phyloP scores from a whole-genome alignment of 768 basidiomycete genomes.

The Dacryopinax spathularia region DNA sequence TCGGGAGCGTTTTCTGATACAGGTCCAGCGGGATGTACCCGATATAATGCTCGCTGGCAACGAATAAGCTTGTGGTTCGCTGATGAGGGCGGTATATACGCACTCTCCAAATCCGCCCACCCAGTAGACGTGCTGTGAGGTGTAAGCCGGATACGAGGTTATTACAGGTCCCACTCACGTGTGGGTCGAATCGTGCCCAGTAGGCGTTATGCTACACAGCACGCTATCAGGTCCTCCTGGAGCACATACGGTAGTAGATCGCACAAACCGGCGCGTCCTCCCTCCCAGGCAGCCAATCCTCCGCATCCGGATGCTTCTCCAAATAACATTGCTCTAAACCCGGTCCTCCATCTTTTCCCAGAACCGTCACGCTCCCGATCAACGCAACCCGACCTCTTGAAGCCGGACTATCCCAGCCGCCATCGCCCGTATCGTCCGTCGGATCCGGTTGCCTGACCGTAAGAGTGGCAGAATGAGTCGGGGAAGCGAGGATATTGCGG shows the following conservation, averaged over 20 bases:
- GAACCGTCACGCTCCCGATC: constrained; percentile 37
- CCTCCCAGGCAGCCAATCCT: constrained; percentile 37
- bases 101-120: constrained; percentile 42
- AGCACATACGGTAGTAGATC: not conserved
- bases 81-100: constrained; percentile 14
- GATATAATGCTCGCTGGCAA: constrained; percentile 34
- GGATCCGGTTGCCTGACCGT: constrained; percentile 26
- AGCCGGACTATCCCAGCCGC: constrained; percentile 24
- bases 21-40: constrained; percentile 35
- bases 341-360: constrained; percentile 25
- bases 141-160: not conserved
- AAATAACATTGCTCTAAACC: constrained; percentile 30
- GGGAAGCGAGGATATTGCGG: constrained; percentile 33
- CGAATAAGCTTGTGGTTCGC: not conserved
- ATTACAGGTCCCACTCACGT: constrained; percentile 24
- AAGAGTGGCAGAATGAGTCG: constrained; percentile 32
- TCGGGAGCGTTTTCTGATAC: constrained; percentile 23
- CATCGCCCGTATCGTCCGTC: constrained; percentile 11
- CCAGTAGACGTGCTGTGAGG: constrained; percentile 34
- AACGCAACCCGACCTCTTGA: constrained; percentile 36
- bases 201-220: constrained; percentile 26
- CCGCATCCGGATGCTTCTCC: constrained; percentile 35
- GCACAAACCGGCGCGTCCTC: constrained; percentile 25
- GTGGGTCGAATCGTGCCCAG: constrained; percentile 43
- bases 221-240: not conserved